Base-by-base conservation (phyloP, 169 alveolate genomes). In the Perkinsus chesapeaki region DNA sequence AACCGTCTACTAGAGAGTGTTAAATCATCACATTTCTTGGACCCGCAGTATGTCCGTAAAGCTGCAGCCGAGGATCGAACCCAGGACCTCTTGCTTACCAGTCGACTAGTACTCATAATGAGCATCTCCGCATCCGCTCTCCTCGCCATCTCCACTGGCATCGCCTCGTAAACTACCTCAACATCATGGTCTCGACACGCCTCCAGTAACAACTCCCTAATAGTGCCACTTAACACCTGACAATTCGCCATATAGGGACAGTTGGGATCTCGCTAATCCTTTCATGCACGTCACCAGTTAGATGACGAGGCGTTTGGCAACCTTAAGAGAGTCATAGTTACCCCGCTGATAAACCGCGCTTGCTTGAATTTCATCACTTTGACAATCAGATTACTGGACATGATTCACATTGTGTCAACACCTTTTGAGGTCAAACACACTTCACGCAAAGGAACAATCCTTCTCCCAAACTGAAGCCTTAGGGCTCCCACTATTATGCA, bases 261-360 rank as follows among this genome's bases (percentile, higher is more conserved):
- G n/a, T n/a, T n/a, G n/a, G n/a, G n/a, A n/a, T n/a, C n/a, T n/a
- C n/a, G n/a, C 96, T 96, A 94, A 96, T 97, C 97, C 98, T 95
- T 96, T 96, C 98, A 96, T 97, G 97, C 96, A 94, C 98, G 98
- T 96, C 98, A 96, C 97, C 96, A 96, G 96, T 96, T 97, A 96
- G 97, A 95, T 96, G 98, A 97, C 98, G 98, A 97, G 97, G 98
- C 98, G 96, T 96, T 97, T 97, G 97, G 98, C 98, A 96, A 96
- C 97, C 98, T 95, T 95, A 96, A 97, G 98, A 96, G 97, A 96
- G 98, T 96, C 98, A 96, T 97, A 97, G 97, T 96, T 96, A 96
- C 98, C 95, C 97, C 98, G 98, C 98, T 98, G 98, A 96, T 96
- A 95, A 97, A 98, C 98, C 98, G 98, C 97, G 98, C 98, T 96